These are phyloP conservation scores for Aspergillus bridgeri DNA, from an alignment of 495 filamentous ascomycete species.

Conservation along the genomic window DNA sequence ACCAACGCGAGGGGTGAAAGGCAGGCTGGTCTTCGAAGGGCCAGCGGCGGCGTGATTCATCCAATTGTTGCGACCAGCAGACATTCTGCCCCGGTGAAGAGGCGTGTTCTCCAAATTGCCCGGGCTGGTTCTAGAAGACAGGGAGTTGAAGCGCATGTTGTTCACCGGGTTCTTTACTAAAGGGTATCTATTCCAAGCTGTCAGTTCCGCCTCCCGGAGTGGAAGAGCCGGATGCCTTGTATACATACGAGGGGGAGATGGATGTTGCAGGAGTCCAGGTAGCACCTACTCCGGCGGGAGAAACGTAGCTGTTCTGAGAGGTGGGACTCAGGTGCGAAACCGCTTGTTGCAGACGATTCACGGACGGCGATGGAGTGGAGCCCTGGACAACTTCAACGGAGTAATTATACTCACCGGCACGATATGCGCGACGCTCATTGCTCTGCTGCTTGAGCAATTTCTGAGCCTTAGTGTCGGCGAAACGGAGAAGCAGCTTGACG, in stretches of 20 bases:
- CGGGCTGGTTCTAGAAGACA: constrained; percentile 29
- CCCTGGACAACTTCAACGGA: constrained; percentile 46
- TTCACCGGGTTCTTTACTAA: constrained; percentile 33
- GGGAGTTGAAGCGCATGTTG: constrained; percentile 28
- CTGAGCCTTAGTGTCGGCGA: constrained; percentile 92
- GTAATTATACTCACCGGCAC: constrained; percentile 89
- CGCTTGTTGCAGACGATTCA: constrained; percentile 31
- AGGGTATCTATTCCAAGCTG: constrained; percentile 29
- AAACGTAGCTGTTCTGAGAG: constrained; percentile 42
- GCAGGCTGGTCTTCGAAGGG: constrained; percentile 33
- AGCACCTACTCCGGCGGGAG: constrained; percentile 36
- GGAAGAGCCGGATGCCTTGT: neutral
- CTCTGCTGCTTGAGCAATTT: constrained; percentile 94
- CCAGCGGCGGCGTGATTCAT: constrained; percentile 30
- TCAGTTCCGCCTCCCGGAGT: constrained; percentile 21
- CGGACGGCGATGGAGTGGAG: constrained; percentile 38
- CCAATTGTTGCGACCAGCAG: constrained; percentile 26
- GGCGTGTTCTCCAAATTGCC: constrained; percentile 31
- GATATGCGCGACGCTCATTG: constrained; percentile 86
- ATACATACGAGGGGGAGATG: constrained; percentile 46
- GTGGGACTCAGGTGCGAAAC: constrained; percentile 36
- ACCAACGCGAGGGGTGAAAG: constrained; percentile 23
- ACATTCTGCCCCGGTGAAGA: constrained; percentile 24
- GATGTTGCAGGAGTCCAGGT: constrained; percentile 50
- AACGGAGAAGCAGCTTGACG: constrained; percentile 85